Percentiles rank a stretch among this genome's conserved stretches.
phyloP scores from a whole-genome alignment of 208 protist genomes.

The Leishmania amazonensis region DNA sequence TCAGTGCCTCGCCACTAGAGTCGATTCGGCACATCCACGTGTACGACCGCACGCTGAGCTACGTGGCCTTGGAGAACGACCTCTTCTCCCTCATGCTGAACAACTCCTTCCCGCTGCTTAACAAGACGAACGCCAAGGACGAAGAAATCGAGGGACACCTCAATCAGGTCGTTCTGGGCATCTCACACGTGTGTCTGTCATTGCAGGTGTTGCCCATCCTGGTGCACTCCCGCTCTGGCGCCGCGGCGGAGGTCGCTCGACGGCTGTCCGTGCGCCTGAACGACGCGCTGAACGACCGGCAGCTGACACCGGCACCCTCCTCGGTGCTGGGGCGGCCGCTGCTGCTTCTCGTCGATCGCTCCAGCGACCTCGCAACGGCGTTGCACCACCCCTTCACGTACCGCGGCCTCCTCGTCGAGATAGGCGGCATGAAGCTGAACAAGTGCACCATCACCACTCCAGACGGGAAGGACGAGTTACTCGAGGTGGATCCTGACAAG shows the following conservation, averaged over 20 bases:
- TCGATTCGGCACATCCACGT: slow-evolving; percentile 84
- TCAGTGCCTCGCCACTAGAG: slow-evolving; percentile 48
- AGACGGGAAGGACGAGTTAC: slow-evolving; percentile 60
- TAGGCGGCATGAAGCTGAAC: slow-evolving; percentile 84
- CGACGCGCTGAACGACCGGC: slow-evolving; percentile 77
- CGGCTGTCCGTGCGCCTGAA: slow-evolving; percentile 65
- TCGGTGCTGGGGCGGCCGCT: slow-evolving; percentile 74
- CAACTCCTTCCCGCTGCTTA: slow-evolving; percentile 71
- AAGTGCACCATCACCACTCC: slow-evolving; percentile 55
- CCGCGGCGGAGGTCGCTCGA: slow-evolving; percentile 78
- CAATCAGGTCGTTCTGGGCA: slow-evolving; percentile 67
- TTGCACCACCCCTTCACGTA: slow-evolving; percentile 92
- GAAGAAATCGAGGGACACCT: slow-evolving; percentile 78
- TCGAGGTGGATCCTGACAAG: slow-evolving; percentile 87
- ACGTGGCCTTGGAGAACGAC: slow-evolving; percentile 83
- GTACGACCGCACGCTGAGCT: slow-evolving; percentile 86
- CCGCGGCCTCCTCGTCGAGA: slow-evolving; percentile 81
- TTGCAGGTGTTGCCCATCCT: slow-evolving; percentile 84
- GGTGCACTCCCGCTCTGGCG: slow-evolving; percentile 76
- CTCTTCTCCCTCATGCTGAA: slow-evolving; percentile 88
- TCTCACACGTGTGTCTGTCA: slow-evolving; percentile 85
- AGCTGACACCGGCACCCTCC: slow-evolving; percentile 54
- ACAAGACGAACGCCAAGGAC: slow-evolving; percentile 61
- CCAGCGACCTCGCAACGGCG: slow-evolving; percentile 76
- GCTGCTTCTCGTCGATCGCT: slow-evolving; percentile 83